These are phyloP conservation scores for Rhizophora mangle DNA, from an alignment of 345 rosid genomes.

Conservation along the genomic window DNA sequence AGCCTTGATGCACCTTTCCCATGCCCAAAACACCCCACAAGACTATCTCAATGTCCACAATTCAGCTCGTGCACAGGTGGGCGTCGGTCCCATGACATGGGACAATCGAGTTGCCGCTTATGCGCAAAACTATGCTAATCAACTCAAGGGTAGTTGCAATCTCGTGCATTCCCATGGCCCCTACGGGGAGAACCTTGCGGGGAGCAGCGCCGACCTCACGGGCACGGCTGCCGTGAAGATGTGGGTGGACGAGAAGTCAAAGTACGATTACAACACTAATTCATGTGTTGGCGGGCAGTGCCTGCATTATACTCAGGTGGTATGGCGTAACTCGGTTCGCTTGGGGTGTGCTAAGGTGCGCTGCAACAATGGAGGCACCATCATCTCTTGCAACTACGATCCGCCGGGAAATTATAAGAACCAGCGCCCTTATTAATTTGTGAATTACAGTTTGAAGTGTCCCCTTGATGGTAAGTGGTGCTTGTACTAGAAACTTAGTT, in stretches of 20 bases:
- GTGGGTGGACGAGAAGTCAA: conserved; percentile 17
- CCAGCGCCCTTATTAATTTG: conserved; percentile 11
- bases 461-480: too few species aligned
- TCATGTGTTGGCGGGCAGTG: conserved; percentile 14
- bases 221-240: conserved; percentile 7
- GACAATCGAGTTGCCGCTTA: background rate
- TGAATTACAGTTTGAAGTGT: too few species aligned
- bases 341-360: conserved; percentile 26
- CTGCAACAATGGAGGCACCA: conserved; percentile 24
- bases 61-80: conserved; percentile 12
- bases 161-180: conserved; percentile 17
- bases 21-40: conserved; percentile 16
- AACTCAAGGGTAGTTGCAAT: background rate
- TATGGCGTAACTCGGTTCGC: conserved; percentile 16
- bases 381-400: conserved; percentile 33
- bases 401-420: conserved; percentile 19
- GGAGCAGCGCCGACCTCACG: conserved; percentile 3
- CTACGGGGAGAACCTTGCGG: conserved; percentile 15
- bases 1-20: background rate
- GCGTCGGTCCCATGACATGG: conserved; percentile 9
- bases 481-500: too few species aligned
- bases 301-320: conserved; percentile 36
- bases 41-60: conserved; percentile 18
- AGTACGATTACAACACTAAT: conserved; percentile 15
- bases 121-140: conserved; percentile 1